Base-by-base conservation (phyloP, 78 protist species). In the Dictyostelium brefeldianum region DNA sequence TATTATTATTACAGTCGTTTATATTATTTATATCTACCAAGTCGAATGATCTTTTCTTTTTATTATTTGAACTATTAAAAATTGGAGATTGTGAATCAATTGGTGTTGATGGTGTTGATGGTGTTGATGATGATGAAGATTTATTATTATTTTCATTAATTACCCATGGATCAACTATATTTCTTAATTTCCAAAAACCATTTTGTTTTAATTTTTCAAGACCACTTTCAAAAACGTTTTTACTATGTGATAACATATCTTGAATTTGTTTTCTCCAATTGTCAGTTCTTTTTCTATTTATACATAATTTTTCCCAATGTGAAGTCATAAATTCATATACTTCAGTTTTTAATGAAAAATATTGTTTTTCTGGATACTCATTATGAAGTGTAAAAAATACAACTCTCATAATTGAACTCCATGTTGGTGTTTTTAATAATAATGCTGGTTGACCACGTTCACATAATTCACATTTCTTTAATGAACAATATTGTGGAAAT, bases 261-360 rank as follows among this genome's bases (percentile, higher is more conserved):
- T 80, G 85, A 22, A 80, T 67, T 80, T 80, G 85, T 46, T 80
- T 80, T 80, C 85, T 80, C 85, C 85, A 80, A 22, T 80, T 80
- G 14, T 80, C 85, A 5, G 85, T 54, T 62, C 70, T 80, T 47
- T 80, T 80, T 64, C 59, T 80, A 47, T 64, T 80, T 29, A 80
- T 59, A 80, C 59, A 80, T 47, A 80, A 27, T 80, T 48, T 59
- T 43, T 64, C 89, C 89, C 89, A 80, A 64, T 80, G 89, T 9
- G 67, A 80, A 27, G 73, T 64, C 89, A 80, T 80, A 64, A 62
- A 80, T 62, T 59, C 77, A 64, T 80, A 80, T 20, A 80, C 89
- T 56, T 80, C 89, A 11, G 73, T 80, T 51, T 80, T 80, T 43
- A 80, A 64, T 56, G 47, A 29, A 43, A 80, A 80, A 64, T 80